Conservation (phyloP, 352 stramenopile genomes). For the Halophytophthora polymorphica region DNA sequence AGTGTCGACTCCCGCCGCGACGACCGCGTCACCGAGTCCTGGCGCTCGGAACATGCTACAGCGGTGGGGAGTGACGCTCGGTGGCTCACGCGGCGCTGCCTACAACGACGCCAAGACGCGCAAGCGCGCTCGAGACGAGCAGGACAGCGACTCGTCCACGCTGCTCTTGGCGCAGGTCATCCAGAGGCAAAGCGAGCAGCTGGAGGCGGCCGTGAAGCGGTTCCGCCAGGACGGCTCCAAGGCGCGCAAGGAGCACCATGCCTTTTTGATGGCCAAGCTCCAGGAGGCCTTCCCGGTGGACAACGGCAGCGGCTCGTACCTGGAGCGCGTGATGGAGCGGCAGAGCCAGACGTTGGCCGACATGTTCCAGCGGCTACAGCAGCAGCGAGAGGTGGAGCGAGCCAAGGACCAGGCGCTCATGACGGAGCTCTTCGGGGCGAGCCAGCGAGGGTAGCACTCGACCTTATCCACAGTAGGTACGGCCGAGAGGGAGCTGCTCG, state of each 20-base stretch:
- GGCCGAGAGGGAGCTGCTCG: not conserved
- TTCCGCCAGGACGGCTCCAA: constrained; percentile 36
- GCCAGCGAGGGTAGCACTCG: constrained; percentile 1
- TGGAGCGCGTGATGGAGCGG: constrained; percentile 32
- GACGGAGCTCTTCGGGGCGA: constrained; percentile 21
- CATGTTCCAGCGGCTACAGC: constrained; percentile 32
- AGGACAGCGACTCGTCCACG: constrained; percentile 14
- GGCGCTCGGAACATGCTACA: constrained; percentile 3
- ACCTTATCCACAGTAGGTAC: constrained; percentile 1
- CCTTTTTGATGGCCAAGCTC: constrained; percentile 31
- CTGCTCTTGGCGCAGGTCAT: constrained; percentile 35
- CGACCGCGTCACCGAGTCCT: not conserved
- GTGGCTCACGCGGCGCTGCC: not conserved
- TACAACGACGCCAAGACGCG: constrained; percentile 1
- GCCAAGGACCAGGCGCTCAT: constrained; percentile 29
- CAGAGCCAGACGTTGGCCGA: constrained; percentile 33
- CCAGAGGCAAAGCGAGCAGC: constrained; percentile 28
- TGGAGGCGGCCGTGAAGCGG: constrained; percentile 34
- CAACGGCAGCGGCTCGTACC: constrained; percentile 26
- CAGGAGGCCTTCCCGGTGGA: constrained; percentile 35
- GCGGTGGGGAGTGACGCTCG: not conserved
- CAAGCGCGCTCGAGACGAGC: constrained; percentile 15
- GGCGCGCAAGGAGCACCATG: constrained; percentile 32
- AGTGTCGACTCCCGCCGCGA: not conserved
- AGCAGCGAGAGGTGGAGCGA: constrained; percentile 26